A percentile compares a stretch with the other conserved stretches of the same genome.
Conservation (phyloP, 2,329 filamentous ascomycete species). For the Xylaria multiplex region DNA sequence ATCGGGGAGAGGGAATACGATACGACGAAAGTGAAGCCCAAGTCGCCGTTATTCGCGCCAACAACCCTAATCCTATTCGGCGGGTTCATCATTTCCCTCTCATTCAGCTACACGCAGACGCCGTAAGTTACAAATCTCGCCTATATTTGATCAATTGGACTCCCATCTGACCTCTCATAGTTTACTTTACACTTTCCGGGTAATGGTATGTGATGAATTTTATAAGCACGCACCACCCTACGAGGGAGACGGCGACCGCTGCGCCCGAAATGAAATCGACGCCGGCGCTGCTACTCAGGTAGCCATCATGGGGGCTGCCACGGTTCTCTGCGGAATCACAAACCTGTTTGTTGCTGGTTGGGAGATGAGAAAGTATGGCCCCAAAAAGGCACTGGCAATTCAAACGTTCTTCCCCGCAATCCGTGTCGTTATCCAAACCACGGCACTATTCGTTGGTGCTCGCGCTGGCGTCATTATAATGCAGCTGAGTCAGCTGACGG, state of each 20-base stretch:
- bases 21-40: slow-evolving; percentile 21
- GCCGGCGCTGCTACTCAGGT: slow-evolving; percentile 69
- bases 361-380: slow-evolving; percentile 71
- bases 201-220: slow-evolving; percentile 76
- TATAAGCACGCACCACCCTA: slow-evolving; percentile 67
- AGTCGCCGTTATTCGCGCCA: slow-evolving; percentile 28
- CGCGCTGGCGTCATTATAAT: slow-evolving; percentile 70
- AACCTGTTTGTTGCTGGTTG: slow-evolving; percentile 75
- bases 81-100: slow-evolving; percentile 41
- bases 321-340: slow-evolving; percentile 71
- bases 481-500: slow-evolving; percentile 74
- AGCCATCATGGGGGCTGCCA: slow-evolving; percentile 70
- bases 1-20: slow-evolving; percentile 31
- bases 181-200: slow-evolving; percentile 71
- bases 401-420: slow-evolving; percentile 73
- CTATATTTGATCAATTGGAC: not conserved
- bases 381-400: slow-evolving; percentile 67
- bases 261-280: slow-evolving; percentile 68
- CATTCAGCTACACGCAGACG: slow-evolving; percentile 42
- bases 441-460: slow-evolving; percentile 69
- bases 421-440: slow-evolving; percentile 68
- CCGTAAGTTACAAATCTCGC: slow-evolving; percentile 35
- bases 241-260: slow-evolving; percentile 61
- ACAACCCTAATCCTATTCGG: slow-evolving; percentile 34
- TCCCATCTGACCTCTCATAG: slow-evolving; percentile 39